Conservation (phyloP, 495 filamentous ascomycete genomes). For the Oidiodendron maius region DNA sequence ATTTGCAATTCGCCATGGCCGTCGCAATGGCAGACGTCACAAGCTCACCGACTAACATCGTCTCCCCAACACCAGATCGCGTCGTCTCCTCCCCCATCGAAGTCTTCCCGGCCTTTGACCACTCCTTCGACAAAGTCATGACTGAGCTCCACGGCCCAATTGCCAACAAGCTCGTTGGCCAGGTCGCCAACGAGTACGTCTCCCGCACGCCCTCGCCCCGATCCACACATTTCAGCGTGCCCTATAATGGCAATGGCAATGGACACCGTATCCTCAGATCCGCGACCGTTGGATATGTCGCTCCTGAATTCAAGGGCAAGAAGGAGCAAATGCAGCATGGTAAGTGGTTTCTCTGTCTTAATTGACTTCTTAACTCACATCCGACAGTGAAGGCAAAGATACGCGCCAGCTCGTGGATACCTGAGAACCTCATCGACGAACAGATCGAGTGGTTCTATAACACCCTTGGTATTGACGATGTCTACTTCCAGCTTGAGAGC, state of each 20-base stretch:
- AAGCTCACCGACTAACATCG: too few relatives aligned
- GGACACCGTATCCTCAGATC: slow-evolving; percentile 68
- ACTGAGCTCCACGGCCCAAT: neutral
- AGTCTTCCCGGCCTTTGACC: slow-evolving; percentile 1
- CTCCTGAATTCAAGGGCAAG: slow-evolving; percentile 92
- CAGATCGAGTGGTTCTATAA: slow-evolving; percentile 97
- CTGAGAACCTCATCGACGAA: slow-evolving; percentile 69
- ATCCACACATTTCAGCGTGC: slow-evolving; percentile 82
- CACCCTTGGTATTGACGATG: slow-evolving; percentile 94
- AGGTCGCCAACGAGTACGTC: slow-evolving; percentile 41
- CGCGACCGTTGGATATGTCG: slow-evolving; percentile 90
- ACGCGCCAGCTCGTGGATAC: slow-evolving; percentile 63
- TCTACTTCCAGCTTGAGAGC: slow-evolving; percentile 93
- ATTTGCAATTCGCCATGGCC: too few relatives aligned
- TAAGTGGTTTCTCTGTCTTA: slow-evolving; percentile 32
- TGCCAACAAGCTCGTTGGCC: slow-evolving; percentile 37
- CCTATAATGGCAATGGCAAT: slow-evolving; percentile 43
- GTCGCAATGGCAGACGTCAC: too few relatives aligned
- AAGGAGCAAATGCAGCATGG: slow-evolving; percentile 87
- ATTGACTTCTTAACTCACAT: slow-evolving; percentile 10
- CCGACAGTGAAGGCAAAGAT: slow-evolving; percentile 20
- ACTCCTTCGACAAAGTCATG: slow-evolving; percentile 10
- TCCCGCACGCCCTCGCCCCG: slow-evolving; percentile 79
- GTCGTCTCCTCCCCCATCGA: neutral
- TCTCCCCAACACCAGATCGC: too few relatives aligned